Base-by-base conservation (phyloP, 106 monocot genomes). In the Apostasia shenzhenica region DNA sequence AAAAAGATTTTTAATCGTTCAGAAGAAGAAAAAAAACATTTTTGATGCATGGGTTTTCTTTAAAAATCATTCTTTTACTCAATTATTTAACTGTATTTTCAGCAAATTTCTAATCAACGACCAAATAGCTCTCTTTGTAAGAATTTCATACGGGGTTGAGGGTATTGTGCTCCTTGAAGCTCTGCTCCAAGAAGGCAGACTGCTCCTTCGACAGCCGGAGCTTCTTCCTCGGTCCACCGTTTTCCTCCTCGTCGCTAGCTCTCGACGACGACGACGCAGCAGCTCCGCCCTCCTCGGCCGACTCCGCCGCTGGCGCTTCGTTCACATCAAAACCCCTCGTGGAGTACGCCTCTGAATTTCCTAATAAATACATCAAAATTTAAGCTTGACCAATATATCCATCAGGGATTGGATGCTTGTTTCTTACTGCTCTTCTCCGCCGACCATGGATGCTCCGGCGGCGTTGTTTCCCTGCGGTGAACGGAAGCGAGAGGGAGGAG, bases 241-340 rank as follows among this genome's bases (percentile, higher is more conserved):
- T 81, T 3, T 81, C 81, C 9, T 81, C 81, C 14, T 81, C 81
- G 43, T 83, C 82, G 50, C 78, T 78, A 12, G 63, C 74, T 69
- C 73, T 77, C 0, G 75, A 75, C n/a, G 59, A 74, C 9, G 74
- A 51, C 48, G 66, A 45, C n/a, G 61, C 71, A 4, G 43, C 69
- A 9, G 38, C 45, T 26, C 7, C 68, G 12, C 50, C 63, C 6
- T 66, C 66, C 9, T 39, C 5, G 2, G 55, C 9, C 38, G n/a
- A 1, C 48, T 42, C 42, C 41, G 38, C 42, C 53, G 3, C 4
- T 40, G 90, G 83, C 7, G 67, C 45, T 57, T 51, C 72, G 81
- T 90, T 90, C 73, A 86, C 90, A 11, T 89, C 89, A 41, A 85
- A 69, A 3, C 80, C 83, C 41, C 85, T 39, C 64, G 56, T 14